Evolutionary conservation across 306 rosid genomes (phyloP), one percentile per base, ranked within the genome.

Genomic region (Trichosanthes cucumerina): DNA sequence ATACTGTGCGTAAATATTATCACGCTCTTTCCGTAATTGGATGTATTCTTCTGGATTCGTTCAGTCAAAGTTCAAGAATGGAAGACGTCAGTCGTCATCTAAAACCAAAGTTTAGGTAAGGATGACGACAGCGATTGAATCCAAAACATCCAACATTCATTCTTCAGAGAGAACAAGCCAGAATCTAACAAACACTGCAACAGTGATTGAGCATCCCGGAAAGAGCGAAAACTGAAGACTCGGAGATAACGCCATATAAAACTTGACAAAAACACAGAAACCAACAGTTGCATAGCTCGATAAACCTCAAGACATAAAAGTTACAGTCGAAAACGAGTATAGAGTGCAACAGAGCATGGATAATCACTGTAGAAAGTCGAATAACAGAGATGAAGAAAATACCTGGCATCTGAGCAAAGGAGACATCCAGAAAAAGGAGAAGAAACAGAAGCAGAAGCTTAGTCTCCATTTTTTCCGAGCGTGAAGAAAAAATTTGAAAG

Each of bases 351-450:
- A 26, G 11, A 71, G 58, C 7, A 73, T 9, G 12, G 10, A 50
- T 9, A 52, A 50, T 19, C 31, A 49, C 5, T 52, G 15, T 1
- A 19, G 44, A 50, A 38, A 72, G 9, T 15, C 23, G 73, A 79
- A 58, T 5, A 80, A 26, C 41, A 50, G 33, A 23, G 44, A 58
- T n/a, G 62, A 72, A 77, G 58, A 28, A 68, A 62, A 72, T 79
- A 90, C 93, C 99, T 86, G 88, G 93, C 85, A 34, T 88, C 92
- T 92, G 97, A 83, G 99, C 91, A 80, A 78, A 85, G 47, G 93
- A 88, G 44, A 78, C 77, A 73, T 43, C 77, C 36, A 85, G 21
- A 84, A 87, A 80, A 46, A 86, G 73, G 13, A 85, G 64, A 28
- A 86, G 79, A 79, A 80, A 83, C 56, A 56, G 79, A 7, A 80